Percentiles rank a stretch among this genome's conserved stretches.
These are phyloP conservation scores for Phanerodontia chrysosporium DNA, from an alignment of 768 basidiomycete species.

Conservation along the genomic window DNA sequence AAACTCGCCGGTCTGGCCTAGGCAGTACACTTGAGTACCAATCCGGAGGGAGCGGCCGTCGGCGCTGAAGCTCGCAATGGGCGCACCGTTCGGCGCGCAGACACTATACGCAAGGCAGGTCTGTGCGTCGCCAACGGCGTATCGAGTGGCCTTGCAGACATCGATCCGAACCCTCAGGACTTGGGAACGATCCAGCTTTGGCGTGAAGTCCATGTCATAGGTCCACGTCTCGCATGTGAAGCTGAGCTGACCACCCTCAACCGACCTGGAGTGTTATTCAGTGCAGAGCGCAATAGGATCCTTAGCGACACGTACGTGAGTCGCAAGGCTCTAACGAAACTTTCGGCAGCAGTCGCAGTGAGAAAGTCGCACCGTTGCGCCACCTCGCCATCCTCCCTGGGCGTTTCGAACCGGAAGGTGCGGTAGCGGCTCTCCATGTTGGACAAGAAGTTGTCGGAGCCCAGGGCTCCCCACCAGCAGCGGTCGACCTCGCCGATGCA, in stretches of 20 bases:
- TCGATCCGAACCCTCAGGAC: neutral
- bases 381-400: neutral
- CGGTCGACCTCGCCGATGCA: slow-evolving; percentile 25
- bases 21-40: slow-evolving; percentile 5
- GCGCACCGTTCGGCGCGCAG: neutral
- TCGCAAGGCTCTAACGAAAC: neutral
- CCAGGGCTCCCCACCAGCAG: slow-evolving; percentile 28
- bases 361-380: neutral
- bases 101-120: neutral
- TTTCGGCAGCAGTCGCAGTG: neutral
- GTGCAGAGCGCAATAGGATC: too few species aligned
- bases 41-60: slow-evolving; percentile 7
- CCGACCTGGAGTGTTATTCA: neutral
- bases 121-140: neutral
- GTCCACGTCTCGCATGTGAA: neutral
- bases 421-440: slow-evolving; percentile 7
- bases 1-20: neutral
- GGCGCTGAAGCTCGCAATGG: neutral
- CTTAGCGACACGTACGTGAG: neutral
- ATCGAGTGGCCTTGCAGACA: neutral
- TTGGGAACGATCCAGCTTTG: neutral
- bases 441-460: slow-evolving; percentile 23
- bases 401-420: neutral
- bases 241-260: neutral
- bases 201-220: neutral